Base-by-base conservation (phyloP, 495 filamentous ascomycete species). In the Aspergillus carlsbadensis region DNA sequence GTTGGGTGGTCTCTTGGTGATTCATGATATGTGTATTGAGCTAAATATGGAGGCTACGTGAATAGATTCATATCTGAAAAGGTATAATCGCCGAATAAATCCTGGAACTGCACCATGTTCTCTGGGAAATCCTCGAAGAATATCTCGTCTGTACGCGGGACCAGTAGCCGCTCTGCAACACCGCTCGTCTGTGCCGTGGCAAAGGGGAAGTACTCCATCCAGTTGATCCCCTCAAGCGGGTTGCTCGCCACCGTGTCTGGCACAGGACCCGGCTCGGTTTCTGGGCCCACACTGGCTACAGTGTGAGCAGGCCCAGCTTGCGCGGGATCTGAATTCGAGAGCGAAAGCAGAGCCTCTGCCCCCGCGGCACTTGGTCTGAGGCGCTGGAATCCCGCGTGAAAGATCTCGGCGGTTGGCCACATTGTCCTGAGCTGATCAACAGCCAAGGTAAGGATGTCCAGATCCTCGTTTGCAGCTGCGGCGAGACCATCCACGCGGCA, bases 351-450 rank as follows among this genome's bases (percentile, higher is more conserved):
- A 1, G 50, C 50, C n/a, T 36, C 36, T 0, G 48, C 48, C 15
- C 48, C 50, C 21, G 43, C 41, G 33, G 63, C 42, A 24, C 29
- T 61, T 1, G 58, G 44, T 21, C 67, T 48, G 8, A 73, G 41
- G 6, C 70, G 63, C 18, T 64, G 62, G 51, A 73, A 71, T 0
- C 66, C 70, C 5, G 59, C 58, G 11, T 66, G 52, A n/a, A 71
- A 65, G 22, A 73, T 64, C 17, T 66, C 63, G 4, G 70, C 70
- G 0, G 65, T 66, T 17, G 68, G 68, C 70, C 70, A 73, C 70
- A 71, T 71, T 0, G 52, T 34, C 39, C 59, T 43, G 22, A 73
- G 52, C 42, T 73, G 62, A 13, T 64, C 56, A 0, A 73, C 57
- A 10, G 65, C 64, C 2, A 59, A 45, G 0, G 63, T 63, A 6